Base-by-base conservation (phyloP, 2,329 filamentous ascomycete genomes). In the Penicillium hordei region DNA sequence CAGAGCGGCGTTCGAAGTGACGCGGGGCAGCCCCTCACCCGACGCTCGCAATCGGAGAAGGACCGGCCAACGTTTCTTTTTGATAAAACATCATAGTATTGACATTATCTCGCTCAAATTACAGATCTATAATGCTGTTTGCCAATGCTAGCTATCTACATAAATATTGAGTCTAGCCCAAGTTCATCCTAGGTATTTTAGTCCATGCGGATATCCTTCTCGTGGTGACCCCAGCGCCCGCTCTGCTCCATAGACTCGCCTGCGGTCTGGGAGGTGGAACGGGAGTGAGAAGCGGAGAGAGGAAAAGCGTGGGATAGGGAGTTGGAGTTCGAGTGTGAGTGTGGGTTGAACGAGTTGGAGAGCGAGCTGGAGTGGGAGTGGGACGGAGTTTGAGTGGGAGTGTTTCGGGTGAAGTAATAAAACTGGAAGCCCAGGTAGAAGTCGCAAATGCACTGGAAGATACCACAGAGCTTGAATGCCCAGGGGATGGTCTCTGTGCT, bases 381-480 rank as follows among this genome's bases (percentile, higher is more conserved):
- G 29, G 70, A 68, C n/a, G 70, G 54, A 7, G 42, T 46, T 23
- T 57, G 34, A 3, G 42, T 36, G 25, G 15, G 21, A 8, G 34
- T 3, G 12, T 46, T 52, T 27, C 54, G 70, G n/a, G 73, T 76
- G 58, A 77, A 81, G 70, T 78, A 75, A 68, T 71, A 79, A 61
- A 77, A 81, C 60, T 81, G 79, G 43, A 79, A 56, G 21, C 79
- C 79, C 57, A 81, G 65, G 60, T 79, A 79, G 42, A 67, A 68
- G 59, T 81, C 79, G 60, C 79, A 81, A 23, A 73, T 68, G 45
- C 76, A 79, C 64, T 81, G 79, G 65, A 81, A 79, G 50, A 80
- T 76, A 33, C 75, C 79, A 58, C 79, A 81, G 44, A 80, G 58
- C 52, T 76, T 77, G 67, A 81, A 81, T 4, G 78, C 73, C 76